phyloP scores from a whole-genome alignment of 1,284 basidiomycete genomes.

The Cutaneotrichosporon spelunceum region DNA sequence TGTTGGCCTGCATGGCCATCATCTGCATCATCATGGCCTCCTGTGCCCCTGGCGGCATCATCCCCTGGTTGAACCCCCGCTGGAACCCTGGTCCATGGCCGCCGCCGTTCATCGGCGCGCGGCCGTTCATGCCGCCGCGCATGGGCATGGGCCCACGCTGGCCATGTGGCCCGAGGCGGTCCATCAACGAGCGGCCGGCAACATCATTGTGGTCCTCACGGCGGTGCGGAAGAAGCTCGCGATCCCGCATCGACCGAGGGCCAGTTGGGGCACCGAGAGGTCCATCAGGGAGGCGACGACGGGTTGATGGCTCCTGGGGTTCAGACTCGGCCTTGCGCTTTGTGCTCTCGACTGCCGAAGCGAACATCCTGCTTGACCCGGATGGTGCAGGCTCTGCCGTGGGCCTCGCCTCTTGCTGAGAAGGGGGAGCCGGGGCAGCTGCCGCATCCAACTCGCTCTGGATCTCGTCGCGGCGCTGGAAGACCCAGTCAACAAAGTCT shows the following conservation, averaged over 20 bases:
- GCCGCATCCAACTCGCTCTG: slow-evolving; percentile 1
- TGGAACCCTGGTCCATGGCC: slow-evolving; percentile 16
- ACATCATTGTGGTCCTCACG: not conserved
- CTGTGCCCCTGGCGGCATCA: slow-evolving; percentile 36
- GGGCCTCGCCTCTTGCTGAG: slow-evolving; percentile 3
- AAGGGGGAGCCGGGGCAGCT: slow-evolving; percentile 11
- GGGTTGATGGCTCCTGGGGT: slow-evolving; percentile 17
- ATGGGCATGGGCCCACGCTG: slow-evolving; percentile 14
- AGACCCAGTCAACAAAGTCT: slow-evolving; percentile 47
- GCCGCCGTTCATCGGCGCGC: slow-evolving; percentile 15
- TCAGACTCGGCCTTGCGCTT: slow-evolving; percentile 26
- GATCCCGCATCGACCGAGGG: slow-evolving; percentile 18
- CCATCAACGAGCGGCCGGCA: slow-evolving; percentile 15
- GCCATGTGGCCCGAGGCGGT: slow-evolving; percentile 21
- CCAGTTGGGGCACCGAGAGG: slow-evolving; percentile 25
- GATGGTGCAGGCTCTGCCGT: slow-evolving; percentile 14
- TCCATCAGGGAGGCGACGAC: slow-evolving; percentile 22
- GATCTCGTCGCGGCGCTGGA: slow-evolving; percentile 22
- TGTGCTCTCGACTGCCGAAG: slow-evolving; percentile 24
- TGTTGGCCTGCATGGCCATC: slow-evolving; percentile 53
- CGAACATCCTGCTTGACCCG: slow-evolving; percentile 18
- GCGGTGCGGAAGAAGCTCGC: slow-evolving; percentile 2
- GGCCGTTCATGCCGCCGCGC: slow-evolving; percentile 26
- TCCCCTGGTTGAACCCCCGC: slow-evolving; percentile 14
- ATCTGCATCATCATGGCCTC: slow-evolving; percentile 53